These are phyloP conservation scores for Panus rudis DNA, from an alignment of 768 basidiomycete genomes.

Conservation along the genomic window DNA sequence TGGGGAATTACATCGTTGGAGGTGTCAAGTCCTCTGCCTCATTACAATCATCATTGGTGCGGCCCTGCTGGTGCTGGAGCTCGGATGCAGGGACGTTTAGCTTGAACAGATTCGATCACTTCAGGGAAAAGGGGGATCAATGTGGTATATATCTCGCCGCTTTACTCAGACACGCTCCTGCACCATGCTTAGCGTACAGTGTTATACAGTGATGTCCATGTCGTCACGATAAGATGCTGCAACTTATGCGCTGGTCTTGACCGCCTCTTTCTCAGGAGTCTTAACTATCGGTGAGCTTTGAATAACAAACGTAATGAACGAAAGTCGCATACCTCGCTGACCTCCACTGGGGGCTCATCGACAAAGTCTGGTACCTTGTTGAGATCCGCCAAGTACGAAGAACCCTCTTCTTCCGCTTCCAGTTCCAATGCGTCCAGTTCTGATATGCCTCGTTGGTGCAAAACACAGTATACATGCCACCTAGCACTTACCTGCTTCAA, in stretches of 20 bases:
- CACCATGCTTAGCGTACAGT: too few relatives aligned
- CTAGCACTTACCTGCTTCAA: slow-evolving; percentile 74
- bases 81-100: slow-evolving; percentile 11
- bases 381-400: slow-evolving; percentile 82
- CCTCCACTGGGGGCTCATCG: slow-evolving; percentile 77
- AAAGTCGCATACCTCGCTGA: slow-evolving; percentile 43
- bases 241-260: slow-evolving; percentile 24
- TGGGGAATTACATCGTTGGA: slow-evolving; percentile 13
- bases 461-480: background rate
- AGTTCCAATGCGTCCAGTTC: slow-evolving; percentile 92
- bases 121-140: too few relatives aligned
- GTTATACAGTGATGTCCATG: too few relatives aligned
- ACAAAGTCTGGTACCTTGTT: slow-evolving; percentile 89
- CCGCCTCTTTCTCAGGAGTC: slow-evolving; percentile 20
- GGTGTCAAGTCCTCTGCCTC: slow-evolving; percentile 16
- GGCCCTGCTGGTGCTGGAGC: slow-evolving; percentile 12
- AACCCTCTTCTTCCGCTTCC: slow-evolving; percentile 86
- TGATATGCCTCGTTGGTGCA: too few relatives aligned
- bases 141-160: background rate
- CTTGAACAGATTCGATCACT: too few relatives aligned
- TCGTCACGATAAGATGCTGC: too few relatives aligned
- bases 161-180: too few relatives aligned
- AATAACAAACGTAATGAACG: background rate
- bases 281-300: background rate
- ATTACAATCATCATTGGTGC: slow-evolving; percentile 8